Evolutionary conservation across 176 grass and related monocot genomes (phyloP), one percentile per base, ranked within the genome.

Genomic region (Avena insularis): DNA sequence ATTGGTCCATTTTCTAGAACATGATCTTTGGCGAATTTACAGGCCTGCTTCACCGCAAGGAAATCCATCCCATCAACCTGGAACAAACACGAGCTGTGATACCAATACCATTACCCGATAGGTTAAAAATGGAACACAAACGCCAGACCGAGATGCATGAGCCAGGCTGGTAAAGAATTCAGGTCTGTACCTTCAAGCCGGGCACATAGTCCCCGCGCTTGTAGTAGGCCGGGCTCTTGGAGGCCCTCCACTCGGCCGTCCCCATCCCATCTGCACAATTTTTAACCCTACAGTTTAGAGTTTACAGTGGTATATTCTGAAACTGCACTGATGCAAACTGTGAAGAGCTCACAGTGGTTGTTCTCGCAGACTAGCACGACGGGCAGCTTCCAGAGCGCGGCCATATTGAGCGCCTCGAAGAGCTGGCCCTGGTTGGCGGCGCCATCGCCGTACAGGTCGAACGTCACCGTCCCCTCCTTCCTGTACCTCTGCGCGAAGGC

Each of bases 181-280:
- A 0, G 15, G 4, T 45, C 49, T 46, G 57, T 67, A 96, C 97
- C 93, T 87, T 98, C 53, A 98, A 71, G 15, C 97, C 97, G 9
- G 97, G 92, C 55, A 92, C 97, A 83, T 98, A 98, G 78, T 98
- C 97, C 45, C 93, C 97, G n/a, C 93, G 97, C 73, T 94, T 98
- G 89, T 96, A 98, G 59, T 98, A 98, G 0, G 92, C 87, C 5
- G 92, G 83, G 79, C 80, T 98, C 85, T 98, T 98, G 19, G 97
- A 84, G 43, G 97, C 89, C 78, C 74, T 93, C 94, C 94, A 98
- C 88, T 94, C 92, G 19, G 97, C 93, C 2, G 94, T 98, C 36
- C 97, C 97, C 97, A 98, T 98, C 25, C 97, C 97, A 93, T 98
- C 97, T 98, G 64, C 36, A 79, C 21, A 82, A 43, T 43, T 40